A percentile compares a stretch with the other conserved stretches of the same genome.
phyloP scores from a whole-genome alignment of 352 stramenopile species.

The Globisporangium cylindrosporum region DNA sequence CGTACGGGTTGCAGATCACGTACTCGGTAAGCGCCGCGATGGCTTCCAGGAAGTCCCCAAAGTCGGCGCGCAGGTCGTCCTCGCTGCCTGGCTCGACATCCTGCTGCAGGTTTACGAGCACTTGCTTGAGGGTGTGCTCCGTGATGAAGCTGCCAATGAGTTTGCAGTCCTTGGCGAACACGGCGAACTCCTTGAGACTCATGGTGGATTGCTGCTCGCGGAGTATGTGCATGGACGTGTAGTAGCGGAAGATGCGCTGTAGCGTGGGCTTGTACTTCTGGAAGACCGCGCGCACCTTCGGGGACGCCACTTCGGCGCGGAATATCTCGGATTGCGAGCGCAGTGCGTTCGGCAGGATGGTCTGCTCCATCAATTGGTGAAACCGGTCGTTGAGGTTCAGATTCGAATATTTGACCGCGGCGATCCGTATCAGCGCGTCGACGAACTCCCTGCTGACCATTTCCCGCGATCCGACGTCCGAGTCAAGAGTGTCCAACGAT shows the following conservation, averaged over 20 bases:
- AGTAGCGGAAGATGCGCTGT: slow-evolving; percentile 80
- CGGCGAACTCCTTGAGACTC: slow-evolving; percentile 47
- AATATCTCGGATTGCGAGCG: slow-evolving; percentile 76
- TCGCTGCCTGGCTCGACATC: slow-evolving; percentile 37
- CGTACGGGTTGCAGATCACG: slow-evolving; percentile 78
- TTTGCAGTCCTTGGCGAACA: slow-evolving; percentile 74
- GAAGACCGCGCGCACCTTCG: slow-evolving; percentile 71
- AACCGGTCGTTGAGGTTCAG: slow-evolving; percentile 58
- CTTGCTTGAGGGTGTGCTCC: slow-evolving; percentile 75
- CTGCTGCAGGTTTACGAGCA: slow-evolving; percentile 71
- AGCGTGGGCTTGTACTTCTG: slow-evolving; percentile 66
- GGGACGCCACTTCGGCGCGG: slow-evolving; percentile 58
- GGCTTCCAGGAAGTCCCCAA: slow-evolving; percentile 67
- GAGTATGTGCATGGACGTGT: slow-evolving; percentile 70
- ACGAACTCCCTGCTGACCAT: slow-evolving; percentile 67
- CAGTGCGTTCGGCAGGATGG: slow-evolving; percentile 63
- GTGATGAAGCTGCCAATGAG: slow-evolving; percentile 72
- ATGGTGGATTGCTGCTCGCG: slow-evolving; percentile 79
- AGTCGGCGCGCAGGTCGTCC: slow-evolving; percentile 52
- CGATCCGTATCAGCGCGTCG: slow-evolving; percentile 56
- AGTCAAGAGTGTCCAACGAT: neutral
- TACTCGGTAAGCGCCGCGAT: slow-evolving; percentile 74
- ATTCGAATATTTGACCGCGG: slow-evolving; percentile 42
- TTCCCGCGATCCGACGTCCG: slow-evolving; percentile 27
- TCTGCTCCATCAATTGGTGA: slow-evolving; percentile 62